These are phyloP conservation scores for Colletotrichum spinosum DNA, from an alignment of 2,329 filamentous ascomycete genomes.

Conservation along the genomic window DNA sequence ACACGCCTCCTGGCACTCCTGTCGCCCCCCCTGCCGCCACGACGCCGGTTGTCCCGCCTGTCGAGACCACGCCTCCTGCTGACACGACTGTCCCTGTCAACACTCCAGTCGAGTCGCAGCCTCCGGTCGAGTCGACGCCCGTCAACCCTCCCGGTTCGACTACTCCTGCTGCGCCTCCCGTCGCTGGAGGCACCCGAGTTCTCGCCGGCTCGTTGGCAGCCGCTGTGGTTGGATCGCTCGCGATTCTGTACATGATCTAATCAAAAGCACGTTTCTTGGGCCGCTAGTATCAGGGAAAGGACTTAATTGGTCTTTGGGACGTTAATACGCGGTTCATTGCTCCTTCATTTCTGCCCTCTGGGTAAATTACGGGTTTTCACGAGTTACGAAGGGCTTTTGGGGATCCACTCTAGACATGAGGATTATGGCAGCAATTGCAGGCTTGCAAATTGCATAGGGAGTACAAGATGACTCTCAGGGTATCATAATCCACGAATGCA, in stretches of 20 bases:
- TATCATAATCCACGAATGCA: constrained; percentile 11
- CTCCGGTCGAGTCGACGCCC: constrained; percentile 41
- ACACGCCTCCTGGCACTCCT: constrained; percentile 14
- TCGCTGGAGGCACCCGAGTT: constrained; percentile 44
- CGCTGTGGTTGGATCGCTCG: constrained; percentile 48
- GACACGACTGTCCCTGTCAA: constrained; percentile 33
- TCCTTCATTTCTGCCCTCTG: constrained; percentile 23
- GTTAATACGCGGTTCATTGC: constrained; percentile 12
- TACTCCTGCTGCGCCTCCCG: constrained; percentile 38
- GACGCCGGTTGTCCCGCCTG: constrained; percentile 38
- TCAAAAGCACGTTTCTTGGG: background rate
- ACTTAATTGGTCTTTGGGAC: constrained; percentile 21
- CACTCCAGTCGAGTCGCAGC: constrained; percentile 32
- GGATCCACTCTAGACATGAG: background rate
- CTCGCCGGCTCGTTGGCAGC: constrained; percentile 48
- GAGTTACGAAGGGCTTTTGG: constrained; percentile 8
- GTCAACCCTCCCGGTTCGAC: constrained; percentile 9
- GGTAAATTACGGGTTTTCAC: constrained; percentile 31
- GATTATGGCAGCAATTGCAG: constrained; percentile 4
- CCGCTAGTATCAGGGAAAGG: background rate
- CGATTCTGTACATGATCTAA: constrained; percentile 51
- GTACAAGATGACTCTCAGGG: constrained; percentile 5
- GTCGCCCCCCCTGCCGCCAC: constrained; percentile 7
- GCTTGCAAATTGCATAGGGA: constrained; percentile 11
- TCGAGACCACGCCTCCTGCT: constrained; percentile 54